A percentile compares a stretch with the other conserved stretches of the same genome.
These are phyloP conservation scores for Conidiobolus incongruus DNA, from an alignment of 371 early-diverging fungal species.

Conservation along the genomic window DNA sequence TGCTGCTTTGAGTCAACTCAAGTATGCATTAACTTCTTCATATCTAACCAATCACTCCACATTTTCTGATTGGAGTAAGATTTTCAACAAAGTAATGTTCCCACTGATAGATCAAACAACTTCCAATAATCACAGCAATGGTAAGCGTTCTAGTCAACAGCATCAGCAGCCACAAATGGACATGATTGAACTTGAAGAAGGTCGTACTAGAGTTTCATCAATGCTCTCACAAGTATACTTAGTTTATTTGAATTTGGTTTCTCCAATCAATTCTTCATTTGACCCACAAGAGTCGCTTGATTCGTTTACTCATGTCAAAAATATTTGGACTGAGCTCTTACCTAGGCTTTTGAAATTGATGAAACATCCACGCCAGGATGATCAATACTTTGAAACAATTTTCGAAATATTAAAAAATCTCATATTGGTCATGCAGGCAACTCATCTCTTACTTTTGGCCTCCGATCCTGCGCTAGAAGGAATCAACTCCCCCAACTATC, in stretches of 20 bases:
- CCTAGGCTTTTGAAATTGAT: background rate
- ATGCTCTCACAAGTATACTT: too few relatives aligned
- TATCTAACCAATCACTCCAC: background rate
- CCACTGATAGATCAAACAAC: background rate
- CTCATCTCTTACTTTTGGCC: background rate
- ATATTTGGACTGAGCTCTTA: background rate
- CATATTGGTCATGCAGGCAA: background rate
- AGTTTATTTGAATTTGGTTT: background rate
- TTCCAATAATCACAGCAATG: background rate
- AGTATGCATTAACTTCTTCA: background rate
- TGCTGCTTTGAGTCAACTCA: background rate
- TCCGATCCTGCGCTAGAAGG: too few relatives aligned
- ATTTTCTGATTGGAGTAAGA: background rate
- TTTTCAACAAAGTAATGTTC: background rate
- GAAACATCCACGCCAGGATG: background rate
- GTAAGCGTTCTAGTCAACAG: background rate
- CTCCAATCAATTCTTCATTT: background rate
- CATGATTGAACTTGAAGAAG: background rate
- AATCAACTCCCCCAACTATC: background rate
- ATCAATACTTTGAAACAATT: background rate
- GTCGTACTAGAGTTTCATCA: background rate
- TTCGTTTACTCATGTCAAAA: background rate
- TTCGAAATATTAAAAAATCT: slow-evolving; percentile 1
- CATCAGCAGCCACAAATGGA: background rate
- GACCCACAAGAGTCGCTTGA: too few relatives aligned